Evolutionary conservation across 805 yeast species (phyloP), one percentile per base, ranked within the genome.

Genomic region (Candida ascalaphidarum): DNA sequence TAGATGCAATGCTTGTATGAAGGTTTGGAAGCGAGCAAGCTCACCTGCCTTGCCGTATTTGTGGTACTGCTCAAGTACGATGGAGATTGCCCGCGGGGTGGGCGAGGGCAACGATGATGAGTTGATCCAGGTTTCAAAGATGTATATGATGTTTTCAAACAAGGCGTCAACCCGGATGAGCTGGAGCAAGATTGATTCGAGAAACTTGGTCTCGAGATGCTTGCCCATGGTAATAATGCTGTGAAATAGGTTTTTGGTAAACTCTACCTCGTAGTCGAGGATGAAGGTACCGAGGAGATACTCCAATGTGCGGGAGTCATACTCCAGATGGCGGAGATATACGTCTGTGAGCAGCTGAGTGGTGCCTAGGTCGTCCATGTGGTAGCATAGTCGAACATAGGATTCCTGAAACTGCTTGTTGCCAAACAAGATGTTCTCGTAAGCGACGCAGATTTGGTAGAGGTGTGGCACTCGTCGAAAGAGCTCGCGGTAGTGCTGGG

Each of bases 331-430:
- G 25, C 39, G 35, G 14, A 50, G 36, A 32, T 54, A 52, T 8
- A 33, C 27, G 24, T 45, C 38, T 7, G 47, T 31, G 13, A 50
- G 32, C 14, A 33, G 29, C 24, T 48, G 48, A 12, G 54, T 27
- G 15, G 44, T 35, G 11, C 41, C 38, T 10, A 52, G 15, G 26
- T 61, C 59, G 25, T 56, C 53, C 39, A 39, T 40, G 38, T 61
- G 63, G 36, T 55, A 61, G 26, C 60, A 48, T 11, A 56, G 33
- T 55, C 60, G 56, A 7, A 57, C 52, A 24, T 46, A 50, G 22
- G 42, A 37, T 22, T 49, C 52, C 21, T 44, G 39, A 18, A 51
- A 45, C 11, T 32, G 26, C n/a, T 34, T 36, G 16, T 41, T 23
- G 12, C 24, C 26, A 12, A 27, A 23, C 23, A 36, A 34, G 7